phyloP scores from a whole-genome alignment of 306 rosid species.

The Vicia sativa region DNA sequence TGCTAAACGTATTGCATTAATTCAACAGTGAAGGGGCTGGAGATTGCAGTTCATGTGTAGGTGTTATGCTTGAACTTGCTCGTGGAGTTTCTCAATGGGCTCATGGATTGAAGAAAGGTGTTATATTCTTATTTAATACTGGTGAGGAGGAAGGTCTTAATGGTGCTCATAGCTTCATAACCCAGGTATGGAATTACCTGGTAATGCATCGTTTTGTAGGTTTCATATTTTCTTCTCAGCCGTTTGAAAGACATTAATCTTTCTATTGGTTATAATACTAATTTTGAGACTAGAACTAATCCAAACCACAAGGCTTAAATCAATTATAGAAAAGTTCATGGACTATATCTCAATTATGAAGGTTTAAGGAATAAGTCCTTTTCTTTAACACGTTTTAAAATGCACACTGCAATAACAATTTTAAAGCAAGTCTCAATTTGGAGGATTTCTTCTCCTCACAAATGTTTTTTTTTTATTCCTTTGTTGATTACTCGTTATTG shows the following conservation, averaged over 20 bases:
- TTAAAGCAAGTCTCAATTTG: background rate
- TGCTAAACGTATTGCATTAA: constrained; percentile 28
- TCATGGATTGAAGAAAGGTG: constrained; percentile 81
- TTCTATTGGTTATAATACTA: constrained; percentile 21
- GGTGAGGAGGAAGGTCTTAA: constrained; percentile 97
- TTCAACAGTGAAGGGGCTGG: constrained; percentile 94
- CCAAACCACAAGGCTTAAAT: constrained; percentile 20
- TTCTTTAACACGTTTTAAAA: constrained; percentile 7
- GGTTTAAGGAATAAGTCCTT: background rate
- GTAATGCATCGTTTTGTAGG: constrained; percentile 28
- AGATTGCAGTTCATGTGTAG: constrained; percentile 94
- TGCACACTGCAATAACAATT: background rate
- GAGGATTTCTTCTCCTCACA: constrained; percentile 5
- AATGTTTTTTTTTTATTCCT: background rate
- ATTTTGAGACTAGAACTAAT: constrained; percentile 29
- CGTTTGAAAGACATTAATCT: background rate
- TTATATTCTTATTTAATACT: constrained; percentile 89
- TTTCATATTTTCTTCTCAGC: constrained; percentile 18
- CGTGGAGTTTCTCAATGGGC: constrained; percentile 98
- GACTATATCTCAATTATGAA: constrained; percentile 21
- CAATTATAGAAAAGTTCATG: too few relatives aligned
- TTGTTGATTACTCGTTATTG: background rate
- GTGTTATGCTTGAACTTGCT: constrained; percentile 96
- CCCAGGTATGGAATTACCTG: constrained; percentile 68
- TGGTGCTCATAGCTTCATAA: constrained; percentile 98